Percentiles rank a stretch among this genome's conserved stretches.
Evolutionary conservation across 805 yeast genomes (phyloP).

Genomic region (Lipomyces yamadae): DNA sequence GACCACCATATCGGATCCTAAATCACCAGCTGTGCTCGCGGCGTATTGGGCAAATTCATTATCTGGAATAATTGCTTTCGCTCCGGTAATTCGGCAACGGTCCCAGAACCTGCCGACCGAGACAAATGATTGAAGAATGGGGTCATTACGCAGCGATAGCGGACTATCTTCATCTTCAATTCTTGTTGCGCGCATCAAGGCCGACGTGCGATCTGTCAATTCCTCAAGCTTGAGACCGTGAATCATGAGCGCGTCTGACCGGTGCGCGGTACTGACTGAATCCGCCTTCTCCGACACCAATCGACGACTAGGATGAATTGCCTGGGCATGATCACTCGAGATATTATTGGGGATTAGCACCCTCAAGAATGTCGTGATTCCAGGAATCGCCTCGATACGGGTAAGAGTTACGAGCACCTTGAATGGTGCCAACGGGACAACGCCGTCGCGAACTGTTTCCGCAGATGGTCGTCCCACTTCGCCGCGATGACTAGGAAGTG

Average conservation of each 20-base stretch:
- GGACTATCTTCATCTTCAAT: constrained; percentile 8
- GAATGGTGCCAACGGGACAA: not conserved
- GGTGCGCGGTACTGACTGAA: not conserved
- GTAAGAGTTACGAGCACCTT: constrained; percentile 4
- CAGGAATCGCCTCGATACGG: not conserved
- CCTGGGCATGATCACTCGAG: not conserved
- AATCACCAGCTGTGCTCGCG: constrained; percentile 5
- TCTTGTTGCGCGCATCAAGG: constrained; percentile 14
- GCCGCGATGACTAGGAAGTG: not conserved
- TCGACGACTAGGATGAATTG: not conserved
- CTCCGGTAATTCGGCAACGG: constrained; percentile 9
- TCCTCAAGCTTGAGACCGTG: constrained; percentile 18
- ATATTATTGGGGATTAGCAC: not conserved
- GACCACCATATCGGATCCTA: constrained; percentile 2
- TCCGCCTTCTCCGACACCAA: not conserved
- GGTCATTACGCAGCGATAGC: constrained; percentile 4
- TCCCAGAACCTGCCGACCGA: constrained; percentile 9
- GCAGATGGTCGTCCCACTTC: not conserved
- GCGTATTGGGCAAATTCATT: constrained; percentile 10
- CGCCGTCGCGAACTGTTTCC: not conserved
- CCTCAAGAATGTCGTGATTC: constrained; percentile 2
- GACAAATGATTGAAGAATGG: constrained; percentile 14
- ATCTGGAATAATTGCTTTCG: constrained; percentile 16
- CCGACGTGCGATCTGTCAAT: constrained; percentile 21
- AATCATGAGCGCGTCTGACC: constrained; percentile 1